These are phyloP conservation scores for Batkoa obscura DNA, from an alignment of 371 early-diverging fungal genomes.

Conservation along the genomic window DNA sequence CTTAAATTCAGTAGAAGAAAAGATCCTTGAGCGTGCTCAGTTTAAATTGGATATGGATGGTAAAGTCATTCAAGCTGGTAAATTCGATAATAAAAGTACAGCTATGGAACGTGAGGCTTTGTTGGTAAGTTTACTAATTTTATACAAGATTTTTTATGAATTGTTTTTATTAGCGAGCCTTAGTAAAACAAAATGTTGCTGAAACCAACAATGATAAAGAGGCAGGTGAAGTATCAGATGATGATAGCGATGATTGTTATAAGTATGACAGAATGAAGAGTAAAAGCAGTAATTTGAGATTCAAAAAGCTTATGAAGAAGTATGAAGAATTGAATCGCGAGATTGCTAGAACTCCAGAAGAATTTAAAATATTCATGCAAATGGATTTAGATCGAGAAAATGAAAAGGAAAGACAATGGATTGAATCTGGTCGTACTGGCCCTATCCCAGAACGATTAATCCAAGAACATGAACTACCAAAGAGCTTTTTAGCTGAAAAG, in stretches of 20 bases:
- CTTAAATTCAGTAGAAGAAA: slow-evolving; percentile 90
- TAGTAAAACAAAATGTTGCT: too few relatives aligned
- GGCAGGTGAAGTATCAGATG: slow-evolving; percentile 39
- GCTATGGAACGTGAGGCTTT: slow-evolving; percentile 83
- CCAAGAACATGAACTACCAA: slow-evolving; percentile 72
- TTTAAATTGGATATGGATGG: slow-evolving; percentile 93
- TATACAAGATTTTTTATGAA: not conserved
- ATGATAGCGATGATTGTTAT: slow-evolving; percentile 63
- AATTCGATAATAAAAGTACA: slow-evolving; percentile 91
- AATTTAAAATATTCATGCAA: slow-evolving; percentile 38
- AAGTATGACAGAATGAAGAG: too few relatives aligned
- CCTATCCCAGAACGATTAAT: slow-evolving; percentile 55
- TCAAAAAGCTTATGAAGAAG: too few relatives aligned
- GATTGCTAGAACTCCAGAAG: slow-evolving; percentile 53
- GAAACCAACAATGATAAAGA: slow-evolving; percentile 36
- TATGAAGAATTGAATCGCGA: slow-evolving; percentile 85
- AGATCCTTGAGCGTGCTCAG: slow-evolving; percentile 88
- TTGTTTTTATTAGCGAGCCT: slow-evolving; percentile 27
- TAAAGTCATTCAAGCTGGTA: slow-evolving; percentile 97
- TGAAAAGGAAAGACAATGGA: slow-evolving; percentile 15
- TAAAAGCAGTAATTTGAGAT: too few relatives aligned
- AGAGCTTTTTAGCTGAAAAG: slow-evolving; percentile 44
- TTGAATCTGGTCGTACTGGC: slow-evolving; percentile 14
- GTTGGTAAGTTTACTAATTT: slow-evolving; percentile 17
- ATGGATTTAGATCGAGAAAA: slow-evolving; percentile 47